A percentile compares a stretch with the other conserved stretches of the same genome.
These are phyloP conservation scores for Sarcocystis neurona DNA, from an alignment of 169 alveolate genomes.

Conservation along the genomic window DNA sequence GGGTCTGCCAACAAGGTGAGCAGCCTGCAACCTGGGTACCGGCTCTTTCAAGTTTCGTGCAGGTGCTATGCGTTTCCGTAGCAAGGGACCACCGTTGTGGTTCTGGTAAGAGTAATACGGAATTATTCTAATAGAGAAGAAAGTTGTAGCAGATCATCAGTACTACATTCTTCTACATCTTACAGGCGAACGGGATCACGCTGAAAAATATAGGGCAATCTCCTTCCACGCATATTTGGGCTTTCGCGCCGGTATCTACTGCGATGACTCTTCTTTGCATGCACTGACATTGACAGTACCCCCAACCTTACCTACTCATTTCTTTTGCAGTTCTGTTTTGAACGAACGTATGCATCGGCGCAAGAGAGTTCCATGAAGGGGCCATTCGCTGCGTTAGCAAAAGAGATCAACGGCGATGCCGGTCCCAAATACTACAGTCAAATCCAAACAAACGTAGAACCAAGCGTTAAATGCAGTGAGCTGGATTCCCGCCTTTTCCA, in stretches of 20 bases:
- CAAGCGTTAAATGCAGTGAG: conserved; percentile 31
- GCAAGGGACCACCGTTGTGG: conserved; percentile 13
- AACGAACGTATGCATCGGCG: conserved; percentile 2
- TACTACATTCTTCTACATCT: no score
- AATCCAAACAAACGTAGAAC: background rate
- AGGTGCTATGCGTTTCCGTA: background rate
- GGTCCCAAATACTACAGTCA: conserved; percentile 3
- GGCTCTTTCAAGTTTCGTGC: background rate
- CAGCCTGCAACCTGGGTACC: background rate
- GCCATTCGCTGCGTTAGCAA: background rate
- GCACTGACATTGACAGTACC: background rate
- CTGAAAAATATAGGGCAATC: conserved; percentile 50
- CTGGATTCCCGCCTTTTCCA: background rate
- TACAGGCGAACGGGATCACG: conserved; percentile 56
- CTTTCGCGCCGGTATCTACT: conserved; percentile 57
- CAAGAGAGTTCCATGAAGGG: background rate
- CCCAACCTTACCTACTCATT: background rate
- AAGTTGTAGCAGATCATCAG: no score
- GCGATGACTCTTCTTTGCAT: no score
- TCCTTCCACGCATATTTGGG: conserved; percentile 47
- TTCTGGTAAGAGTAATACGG: background rate
- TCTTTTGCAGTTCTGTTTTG: conserved; percentile 17
- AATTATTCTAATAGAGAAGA: no score
- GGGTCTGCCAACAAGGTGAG: background rate
- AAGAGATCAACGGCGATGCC: conserved; percentile 20